Base-by-base conservation (phyloP, 2,329 filamentous ascomycete species). In the Elsinoe perseae region DNA sequence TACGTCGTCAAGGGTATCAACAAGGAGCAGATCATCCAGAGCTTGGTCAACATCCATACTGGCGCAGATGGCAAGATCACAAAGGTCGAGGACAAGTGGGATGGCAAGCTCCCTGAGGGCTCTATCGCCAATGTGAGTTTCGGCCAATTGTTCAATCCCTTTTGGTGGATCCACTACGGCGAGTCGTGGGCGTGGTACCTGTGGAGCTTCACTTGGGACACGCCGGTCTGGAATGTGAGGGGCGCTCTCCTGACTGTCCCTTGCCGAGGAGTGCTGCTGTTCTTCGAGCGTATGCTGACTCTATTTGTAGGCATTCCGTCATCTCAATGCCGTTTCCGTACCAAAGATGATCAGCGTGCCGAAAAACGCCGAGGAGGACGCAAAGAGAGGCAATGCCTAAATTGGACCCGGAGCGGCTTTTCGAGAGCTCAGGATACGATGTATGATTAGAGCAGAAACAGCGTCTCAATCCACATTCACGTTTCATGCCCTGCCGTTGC, bases 401-500 rank as follows among this genome's bases (percentile, higher is more conserved):
- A 20, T 20, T 5, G 18, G 12, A 16, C 8, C 5, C 6, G n/a
- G 48, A 36, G 40, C 6, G 21, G 38, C 14, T 18, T 25, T 32
- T 21, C 48, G 18, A 36, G 10, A 8, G 7, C 43, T 23, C 21
- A 12, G 7, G 23, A 30, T n/a, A 14, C 14, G 20, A 23, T 58
- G 54, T 48, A 58, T 32, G 36, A 56, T 12, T 32, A 54, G 16
- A 23, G 21, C 14, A 32, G 34, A 20, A 18, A 28, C 34, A 43
- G 21, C 36, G 50, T 23, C 16, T 54, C 55, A 7, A 54, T 14
- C 25, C 27, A 34, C 16, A 25, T 44, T 43, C 32, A 54, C 30
- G 50, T 34, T 16, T 53, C 53, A 23, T 97, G 93, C 0, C 93
- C 93, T 46, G 88, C 88, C 36, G 83, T 93, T 2, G 93, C 91